Base-by-base conservation (phyloP, 2,329 filamentous ascomycete species). In the Phyllachora maydis region DNA sequence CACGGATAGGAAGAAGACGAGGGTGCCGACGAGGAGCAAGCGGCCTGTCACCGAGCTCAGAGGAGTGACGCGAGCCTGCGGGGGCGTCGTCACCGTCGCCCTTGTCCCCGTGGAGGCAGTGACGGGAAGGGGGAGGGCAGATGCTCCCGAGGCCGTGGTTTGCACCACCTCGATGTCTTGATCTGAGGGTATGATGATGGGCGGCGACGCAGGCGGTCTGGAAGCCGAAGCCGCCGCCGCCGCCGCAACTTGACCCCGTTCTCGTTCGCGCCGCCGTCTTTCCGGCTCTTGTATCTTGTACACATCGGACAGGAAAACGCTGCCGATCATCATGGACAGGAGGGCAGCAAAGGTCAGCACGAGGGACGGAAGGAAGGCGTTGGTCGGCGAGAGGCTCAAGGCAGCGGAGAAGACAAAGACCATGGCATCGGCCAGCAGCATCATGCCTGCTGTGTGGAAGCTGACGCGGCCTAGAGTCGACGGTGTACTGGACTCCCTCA, bases 381-480 rank as follows among this genome's bases (percentile, higher is more conserved):
- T 54, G 3, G 56, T 53, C 2, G 63, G 59, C 8, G 60, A 59
- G 17, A 65, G 51, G 24, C 54, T 56, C 62, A 54, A 67, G 4
- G 50, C 60, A 8, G 50, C 54, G n/a, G 58, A 56, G n/a, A 52
- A 53, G 3, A 52, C 50, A 31, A 71, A 69, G 4, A 62, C 49
- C 31, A 71, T 49, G 8, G 63, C 64, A 33, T 75, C 69, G 10
- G 63, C 62, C 27, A 73, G 49, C 16, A 70, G 48, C 61, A 74
- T 71, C 31, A 62, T 54, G 23, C 56, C 54, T 13, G 61, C 53
- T 0, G 67, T 72, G 38, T 59, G 59, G 38, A 74, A 68, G 42
- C 68, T 74, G 34, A 74, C 58, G 11, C 70, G 55, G 4, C 65
- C 67, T 33, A 73, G 52, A 3, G 68, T 75, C 0, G 69, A 75